Evolutionary conservation across 139 green algal genomes (phyloP), one percentile per base, ranked within the genome.

Genomic region (Monoraphidium neglectum): DNA sequence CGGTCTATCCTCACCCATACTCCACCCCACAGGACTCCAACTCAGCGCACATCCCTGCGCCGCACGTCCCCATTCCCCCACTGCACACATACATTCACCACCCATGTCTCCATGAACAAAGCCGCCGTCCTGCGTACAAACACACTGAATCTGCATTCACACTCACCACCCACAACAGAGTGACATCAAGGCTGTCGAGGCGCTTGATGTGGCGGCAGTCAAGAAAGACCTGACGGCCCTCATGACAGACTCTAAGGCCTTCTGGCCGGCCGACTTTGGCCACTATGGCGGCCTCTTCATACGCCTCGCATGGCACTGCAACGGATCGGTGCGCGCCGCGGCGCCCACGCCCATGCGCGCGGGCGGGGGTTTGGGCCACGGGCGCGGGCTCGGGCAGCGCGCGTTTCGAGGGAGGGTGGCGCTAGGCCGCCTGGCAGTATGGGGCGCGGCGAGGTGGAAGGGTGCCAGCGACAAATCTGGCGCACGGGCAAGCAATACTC

Each of bases 241-340:
- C 2, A 53, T 78, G 37, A 60, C 40, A 8, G 33, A 70, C 30
- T 56, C 26, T n/a, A 38, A 64, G 59, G 59, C 36, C n/a, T 61
- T 40, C 18, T 78, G 57, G 59, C 72, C 72, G 4, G 72, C 72
- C 3, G 72, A 78, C 40, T 72, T 43, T 16, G 72, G 72, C 3
- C 32, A 67, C 53, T 78, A 78, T 38, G 53, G 72, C 40, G 36
- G 36, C 16, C 60, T 78, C 23, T 65, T 78, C 24, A 78, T 78
- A 59, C 59, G 72, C 23, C 59, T 78, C 26, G 56, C 72, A 12
- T 78, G 72, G 72, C 72, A 78, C 30, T 72, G 38, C 57, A 40
- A n/a, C 24, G 72, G 71, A 60, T 60, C 51, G 51, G 51, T 60
- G 51, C 18, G 51, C 51, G 18, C 51, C 18, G 18, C 21, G 21